phyloP scores from a whole-genome alignment of 2,329 filamentous ascomycete genomes.

The Sporothrix mexicana region DNA sequence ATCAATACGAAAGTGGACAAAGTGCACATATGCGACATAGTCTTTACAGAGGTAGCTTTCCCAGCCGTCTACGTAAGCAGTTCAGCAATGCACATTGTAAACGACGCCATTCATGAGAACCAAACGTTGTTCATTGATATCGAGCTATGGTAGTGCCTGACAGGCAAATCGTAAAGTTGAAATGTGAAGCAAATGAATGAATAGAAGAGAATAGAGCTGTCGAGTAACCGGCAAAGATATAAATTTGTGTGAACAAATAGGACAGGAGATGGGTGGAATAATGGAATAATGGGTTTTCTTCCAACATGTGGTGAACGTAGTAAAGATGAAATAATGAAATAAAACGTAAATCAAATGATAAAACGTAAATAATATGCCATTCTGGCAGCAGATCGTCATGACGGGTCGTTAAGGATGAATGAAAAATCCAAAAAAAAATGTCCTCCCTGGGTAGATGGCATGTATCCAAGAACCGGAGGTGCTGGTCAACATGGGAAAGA shows the following conservation, averaged over 20 bases:
- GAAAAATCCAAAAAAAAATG: neutral
- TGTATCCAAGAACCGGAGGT: no score
- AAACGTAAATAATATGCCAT: neutral
- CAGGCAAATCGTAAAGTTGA: neutral
- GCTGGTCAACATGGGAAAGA: no score
- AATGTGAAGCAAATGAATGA: neutral
- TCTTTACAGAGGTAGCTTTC: no score
- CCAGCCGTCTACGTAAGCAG: neutral
- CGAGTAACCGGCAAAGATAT: neutral
- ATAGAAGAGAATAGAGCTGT: neutral
- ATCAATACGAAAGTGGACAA: slow-evolving; percentile 20
- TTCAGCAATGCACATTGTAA: neutral
- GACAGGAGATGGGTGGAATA: no score
- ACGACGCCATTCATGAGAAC: neutral
- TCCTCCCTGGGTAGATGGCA: neutral
- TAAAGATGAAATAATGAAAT: neutral
- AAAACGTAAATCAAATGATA: neutral
- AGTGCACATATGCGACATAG: neutral
- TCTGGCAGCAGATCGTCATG: neutral
- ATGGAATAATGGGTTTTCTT: no score
- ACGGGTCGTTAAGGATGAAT: neutral
- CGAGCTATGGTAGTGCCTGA: neutral
- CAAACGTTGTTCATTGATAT: neutral
- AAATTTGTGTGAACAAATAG: no score
- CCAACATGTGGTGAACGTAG: no score